Percentiles rank a stretch among this genome's conserved stretches.
Conservation (phyloP, 495 filamentous ascomycete species). For the Melanomma pulvis-pyrius region DNA sequence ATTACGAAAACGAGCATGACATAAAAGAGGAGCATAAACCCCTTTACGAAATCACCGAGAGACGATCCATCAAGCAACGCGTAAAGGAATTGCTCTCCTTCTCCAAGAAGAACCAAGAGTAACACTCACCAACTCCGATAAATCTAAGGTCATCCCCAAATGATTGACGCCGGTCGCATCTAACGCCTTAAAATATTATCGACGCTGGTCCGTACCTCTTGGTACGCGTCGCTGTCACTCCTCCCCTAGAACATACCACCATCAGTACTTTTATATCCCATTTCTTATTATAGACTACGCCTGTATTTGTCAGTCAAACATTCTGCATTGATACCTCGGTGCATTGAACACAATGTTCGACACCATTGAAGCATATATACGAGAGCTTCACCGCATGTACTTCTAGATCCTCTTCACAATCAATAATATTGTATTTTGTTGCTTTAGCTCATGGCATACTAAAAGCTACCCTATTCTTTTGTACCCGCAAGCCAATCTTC, state of each 20-base stretch:
- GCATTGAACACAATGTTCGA: background rate
- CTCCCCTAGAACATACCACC: background rate
- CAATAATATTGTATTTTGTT: slow-evolving; percentile 12
- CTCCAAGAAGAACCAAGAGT: slow-evolving; percentile 11
- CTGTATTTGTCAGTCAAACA: background rate
- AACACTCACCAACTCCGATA: background rate
- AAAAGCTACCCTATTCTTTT: background rate
- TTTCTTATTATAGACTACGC: background rate
- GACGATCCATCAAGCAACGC: slow-evolving; percentile 31
- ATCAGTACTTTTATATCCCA: background rate
- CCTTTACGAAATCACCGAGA: slow-evolving; percentile 48
- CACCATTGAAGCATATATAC: slow-evolving; percentile 6
- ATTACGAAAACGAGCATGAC: slow-evolving; percentile 52
- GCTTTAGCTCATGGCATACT: background rate
- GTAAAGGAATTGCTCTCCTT: slow-evolving; percentile 21
- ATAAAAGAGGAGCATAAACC: slow-evolving; percentile 58
- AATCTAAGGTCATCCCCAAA: background rate
- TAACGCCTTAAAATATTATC: background rate
- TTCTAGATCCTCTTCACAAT: background rate
- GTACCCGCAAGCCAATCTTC: too few species aligned
- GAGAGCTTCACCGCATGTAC: slow-evolving; percentile 11
- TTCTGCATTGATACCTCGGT: slow-evolving; percentile 1
- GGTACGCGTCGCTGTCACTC: background rate
- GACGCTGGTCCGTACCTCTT: background rate
- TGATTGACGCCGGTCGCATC: slow-evolving; percentile 3